Conservation (phyloP, 768 basidiomycete species). For the Termitomyces sp. region DNA sequence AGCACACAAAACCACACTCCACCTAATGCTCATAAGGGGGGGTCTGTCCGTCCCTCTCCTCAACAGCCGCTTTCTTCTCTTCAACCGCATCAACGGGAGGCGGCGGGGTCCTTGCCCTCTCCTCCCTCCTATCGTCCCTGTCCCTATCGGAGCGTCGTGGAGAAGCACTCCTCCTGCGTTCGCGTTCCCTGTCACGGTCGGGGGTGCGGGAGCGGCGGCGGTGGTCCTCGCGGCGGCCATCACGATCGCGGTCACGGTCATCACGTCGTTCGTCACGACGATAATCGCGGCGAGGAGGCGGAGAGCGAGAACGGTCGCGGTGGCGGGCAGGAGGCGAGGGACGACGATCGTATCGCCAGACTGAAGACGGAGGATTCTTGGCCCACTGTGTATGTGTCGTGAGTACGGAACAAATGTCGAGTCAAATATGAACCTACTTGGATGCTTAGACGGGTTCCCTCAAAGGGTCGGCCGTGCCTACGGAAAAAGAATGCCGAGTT, state of each 20-base stretch:
- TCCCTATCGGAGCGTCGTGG: constrained; percentile 9
- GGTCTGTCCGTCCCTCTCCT: constrained; percentile 10
- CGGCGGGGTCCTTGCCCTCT: constrained; percentile 55
- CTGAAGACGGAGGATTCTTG: constrained; percentile 78
- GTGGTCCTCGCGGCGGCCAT: constrained; percentile 41
- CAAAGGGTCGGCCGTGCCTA: constrained; percentile 77
- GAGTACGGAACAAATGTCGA: not conserved
- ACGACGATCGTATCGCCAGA: constrained; percentile 73
- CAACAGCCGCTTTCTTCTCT: constrained; percentile 3
- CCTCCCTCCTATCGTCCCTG: constrained; percentile 20
- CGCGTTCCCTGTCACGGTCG: constrained; percentile 40
- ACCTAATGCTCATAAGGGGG: constrained; percentile 13
- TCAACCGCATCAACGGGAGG: constrained; percentile 4
- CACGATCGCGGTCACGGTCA: constrained; percentile 36
- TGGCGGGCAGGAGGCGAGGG: constrained; percentile 36
- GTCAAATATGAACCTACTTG: constrained; percentile 42
- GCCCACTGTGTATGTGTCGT: constrained; percentile 57
- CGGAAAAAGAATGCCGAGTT: not conserved
- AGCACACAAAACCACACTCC: not conserved
- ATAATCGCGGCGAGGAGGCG: constrained; percentile 44
- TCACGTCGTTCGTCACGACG: constrained; percentile 35
- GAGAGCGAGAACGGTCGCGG: constrained; percentile 36
- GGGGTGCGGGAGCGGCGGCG: constrained; percentile 46
- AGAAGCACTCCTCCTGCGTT: constrained; percentile 15
- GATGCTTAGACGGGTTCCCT: constrained; percentile 71